Conservation (phyloP, 768 basidiomycete genomes). For the Lepiota venenata region DNA sequence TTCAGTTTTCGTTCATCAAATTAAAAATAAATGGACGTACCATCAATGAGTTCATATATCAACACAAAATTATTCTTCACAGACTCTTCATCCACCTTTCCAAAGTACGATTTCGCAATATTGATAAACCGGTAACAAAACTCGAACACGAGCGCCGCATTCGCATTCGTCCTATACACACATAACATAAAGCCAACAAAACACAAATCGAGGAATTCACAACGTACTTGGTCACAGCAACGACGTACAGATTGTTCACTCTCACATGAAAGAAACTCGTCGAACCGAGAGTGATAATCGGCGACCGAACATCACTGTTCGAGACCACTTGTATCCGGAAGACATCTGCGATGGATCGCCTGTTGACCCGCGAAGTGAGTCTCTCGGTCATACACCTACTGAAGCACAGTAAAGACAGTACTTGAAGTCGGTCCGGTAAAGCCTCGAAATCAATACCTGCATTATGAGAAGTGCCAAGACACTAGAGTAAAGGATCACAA, state of each 20-base stretch:
- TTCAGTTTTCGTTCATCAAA: too few relatives aligned
- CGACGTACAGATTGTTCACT: conserved; percentile 92
- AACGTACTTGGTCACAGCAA: conserved; percentile 90
- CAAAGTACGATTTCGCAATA: conserved; percentile 95
- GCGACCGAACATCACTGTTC: conserved; percentile 94
- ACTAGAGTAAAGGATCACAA: too few relatives aligned
- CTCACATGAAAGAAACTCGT: conserved; percentile 99
- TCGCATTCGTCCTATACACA: conserved; percentile 79
- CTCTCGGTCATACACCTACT: too few relatives aligned
- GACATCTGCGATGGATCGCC: conserved; percentile 95
- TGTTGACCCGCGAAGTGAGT: conserved; percentile 34
- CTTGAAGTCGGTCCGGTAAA: conserved; percentile 98
- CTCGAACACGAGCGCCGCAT: conserved; percentile 97
- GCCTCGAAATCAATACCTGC: conserved; percentile 92
- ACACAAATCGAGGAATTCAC: neutral
- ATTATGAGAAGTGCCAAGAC: neutral
- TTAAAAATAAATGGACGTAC: conserved; percentile 41
- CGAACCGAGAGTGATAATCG: conserved; percentile 95
- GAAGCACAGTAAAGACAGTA: conserved; percentile 31
- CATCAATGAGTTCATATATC: conserved; percentile 97
- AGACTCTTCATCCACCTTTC: conserved; percentile 96
- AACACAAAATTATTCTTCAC: conserved; percentile 99
- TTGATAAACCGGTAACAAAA: conserved; percentile 96
- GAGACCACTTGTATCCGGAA: conserved; percentile 99
- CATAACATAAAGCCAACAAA: too few relatives aligned